phyloP scores from a whole-genome alignment of 2,329 filamentous ascomycete genomes.

The Cercospora zeina region DNA sequence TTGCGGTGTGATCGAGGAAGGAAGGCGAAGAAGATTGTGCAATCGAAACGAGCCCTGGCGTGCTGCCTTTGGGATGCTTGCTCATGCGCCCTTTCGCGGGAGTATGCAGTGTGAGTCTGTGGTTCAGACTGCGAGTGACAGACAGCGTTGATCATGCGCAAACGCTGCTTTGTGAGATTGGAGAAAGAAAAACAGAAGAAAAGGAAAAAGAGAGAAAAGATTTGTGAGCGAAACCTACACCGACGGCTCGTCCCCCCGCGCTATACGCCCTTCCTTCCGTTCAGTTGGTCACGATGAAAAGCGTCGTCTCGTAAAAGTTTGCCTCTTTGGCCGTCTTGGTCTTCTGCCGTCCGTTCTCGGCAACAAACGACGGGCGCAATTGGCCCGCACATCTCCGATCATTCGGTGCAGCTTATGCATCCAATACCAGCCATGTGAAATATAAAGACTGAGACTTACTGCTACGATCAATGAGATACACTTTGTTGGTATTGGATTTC shows the following conservation, averaged over 20 bases:
- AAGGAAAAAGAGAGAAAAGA: not conserved
- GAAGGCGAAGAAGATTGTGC: constrained; percentile 19
- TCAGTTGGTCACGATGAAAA: constrained; percentile 8
- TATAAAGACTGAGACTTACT: not conserved
- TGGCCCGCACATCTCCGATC: constrained; percentile 1
- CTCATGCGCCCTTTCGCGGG: constrained; percentile 27
- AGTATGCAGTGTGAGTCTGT: not conserved
- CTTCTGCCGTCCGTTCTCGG: not conserved
- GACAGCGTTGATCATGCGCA: not conserved
- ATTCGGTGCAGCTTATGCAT: not conserved
- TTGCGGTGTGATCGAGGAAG: constrained; percentile 10
- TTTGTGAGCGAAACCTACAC: not conserved
- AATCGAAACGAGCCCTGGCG: constrained; percentile 43
- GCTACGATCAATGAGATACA: not conserved
- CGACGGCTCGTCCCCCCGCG: not conserved
- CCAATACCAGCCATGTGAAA: too few relatives aligned
- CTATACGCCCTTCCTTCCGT: not conserved
- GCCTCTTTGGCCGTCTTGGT: constrained; percentile 4
- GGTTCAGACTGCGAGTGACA: not conserved
- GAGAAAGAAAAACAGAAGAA: not conserved
- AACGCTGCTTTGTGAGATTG: not conserved
- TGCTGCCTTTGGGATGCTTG: constrained; percentile 46
- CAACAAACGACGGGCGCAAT: not conserved
- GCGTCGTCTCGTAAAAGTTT: constrained; percentile 12
- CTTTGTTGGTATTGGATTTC: not conserved